Evolutionary conservation across 305 asterid species (phyloP).

Genomic region (Euphrasia arctica): DNA sequence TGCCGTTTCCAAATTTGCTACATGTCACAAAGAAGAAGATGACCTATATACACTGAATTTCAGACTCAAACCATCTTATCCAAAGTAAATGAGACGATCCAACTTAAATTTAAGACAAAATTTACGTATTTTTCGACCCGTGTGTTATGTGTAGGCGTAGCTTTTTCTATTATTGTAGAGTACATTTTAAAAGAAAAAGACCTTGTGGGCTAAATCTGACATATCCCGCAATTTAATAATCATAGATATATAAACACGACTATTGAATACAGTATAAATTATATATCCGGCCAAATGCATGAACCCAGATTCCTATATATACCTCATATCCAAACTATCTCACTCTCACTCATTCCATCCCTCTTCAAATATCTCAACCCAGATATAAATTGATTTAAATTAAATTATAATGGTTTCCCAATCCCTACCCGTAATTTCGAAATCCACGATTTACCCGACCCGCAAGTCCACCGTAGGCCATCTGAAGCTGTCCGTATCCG

Average conservation of each 20-base stretch:
- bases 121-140: too few species aligned
- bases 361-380: constrained; percentile 4
- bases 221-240: too few species aligned
- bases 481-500: constrained; percentile 44
- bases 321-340: constrained; percentile 3
- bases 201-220: too few species aligned
- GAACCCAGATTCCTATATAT: constrained; percentile 26
- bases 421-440: constrained; percentile 22
- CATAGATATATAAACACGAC: too few species aligned
- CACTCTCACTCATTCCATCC: not conserved
- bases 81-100: too few species aligned
- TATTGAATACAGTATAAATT: too few species aligned
- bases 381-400: not conserved
- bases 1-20: constrained; percentile 3
- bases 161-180: too few species aligned
- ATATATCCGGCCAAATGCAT: constrained; percentile 14
- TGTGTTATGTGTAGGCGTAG: too few species aligned
- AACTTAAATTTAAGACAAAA: too few species aligned
- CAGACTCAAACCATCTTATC: too few species aligned
- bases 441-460: constrained; percentile 26
- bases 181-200: too few species aligned
- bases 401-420: constrained; percentile 22
- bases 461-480: constrained; percentile 23
- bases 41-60: too few species aligned
- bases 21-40: not conserved